Evolutionary conservation across 179 eudicot species (phyloP).

Genomic region (Patellifolia procumbens): DNA sequence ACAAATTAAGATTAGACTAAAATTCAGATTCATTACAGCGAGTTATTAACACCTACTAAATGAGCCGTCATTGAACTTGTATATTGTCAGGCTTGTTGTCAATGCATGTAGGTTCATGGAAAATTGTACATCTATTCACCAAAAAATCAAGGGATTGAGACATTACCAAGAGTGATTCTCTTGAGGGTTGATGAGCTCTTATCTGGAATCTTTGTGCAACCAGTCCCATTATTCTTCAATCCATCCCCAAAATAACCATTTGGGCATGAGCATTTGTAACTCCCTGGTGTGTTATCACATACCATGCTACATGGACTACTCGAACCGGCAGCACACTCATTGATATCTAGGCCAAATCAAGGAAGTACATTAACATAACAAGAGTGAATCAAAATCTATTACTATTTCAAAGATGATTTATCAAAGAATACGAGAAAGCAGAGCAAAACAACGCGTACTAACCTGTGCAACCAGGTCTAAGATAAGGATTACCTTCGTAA

Average conservation of each 20-base stretch:
- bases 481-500: slow-evolving; percentile 53
- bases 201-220: slow-evolving; percentile 31
- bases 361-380: neutral
- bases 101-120: neutral
- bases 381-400: neutral
- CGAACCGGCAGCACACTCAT: slow-evolving; percentile 3
- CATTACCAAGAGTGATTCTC: slow-evolving; percentile 31
- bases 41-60: too few relatives aligned
- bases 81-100: neutral
- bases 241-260: slow-evolving; percentile 45
- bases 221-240: slow-evolving; percentile 25
- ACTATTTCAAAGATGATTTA: neutral
- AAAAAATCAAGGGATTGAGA: neutral
- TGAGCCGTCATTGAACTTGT: neutral
- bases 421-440: neutral
- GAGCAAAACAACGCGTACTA: neutral
- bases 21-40: too few relatives aligned
- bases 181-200: slow-evolving; percentile 9
- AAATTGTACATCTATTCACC: neutral
- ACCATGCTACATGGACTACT: slow-evolving; percentile 35
- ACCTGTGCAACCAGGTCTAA: slow-evolving; percentile 48
- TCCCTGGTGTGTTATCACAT: slow-evolving; percentile 47
- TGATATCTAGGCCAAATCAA: slow-evolving; percentile 2
- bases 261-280: slow-evolving; percentile 44
- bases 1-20: too few relatives aligned